Evolutionary conservation across 495 filamentous ascomycete genomes (phyloP), one percentile per base, ranked within the genome.

Genomic region (Penicillium taxi): DNA sequence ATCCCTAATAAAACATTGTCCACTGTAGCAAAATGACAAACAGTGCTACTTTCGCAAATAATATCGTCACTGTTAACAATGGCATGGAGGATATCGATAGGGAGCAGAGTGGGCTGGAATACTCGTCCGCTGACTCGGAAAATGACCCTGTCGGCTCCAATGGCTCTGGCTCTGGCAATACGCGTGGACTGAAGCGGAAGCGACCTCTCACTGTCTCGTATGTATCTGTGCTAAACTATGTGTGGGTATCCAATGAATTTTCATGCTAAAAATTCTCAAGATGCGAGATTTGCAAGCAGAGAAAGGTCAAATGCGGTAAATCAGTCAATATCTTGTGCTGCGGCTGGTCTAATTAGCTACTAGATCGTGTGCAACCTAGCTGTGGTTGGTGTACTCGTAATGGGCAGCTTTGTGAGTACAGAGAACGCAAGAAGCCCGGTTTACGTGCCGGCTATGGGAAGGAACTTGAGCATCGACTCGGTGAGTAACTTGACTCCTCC

Each of bases 371-470:
- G 7, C 84, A 88, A 39, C 87, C 87, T 6, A 78, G 77, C 39
- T 94, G 87, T 59, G 87, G 87, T 28, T 93, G 87, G 86, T 94
- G 87, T 52, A 70, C 69, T 47, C 78, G 84, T 37, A 93, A 93
- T 56, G 73, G 73, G 5, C 80, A 84, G 26, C 25, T 66, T 17
- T 91, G 85, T 63, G 82, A 88, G 55, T 91, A 91, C 59, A 86
- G 80, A 53, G 83, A 86, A 50, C 73, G 85, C 13, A 90, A 87
- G 64, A 90, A 90, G 56, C 85, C 85, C 14, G 85, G 84, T 1
- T 63, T 90, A 31, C 66, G 85, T 40, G 87, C 87, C 32, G 87
- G 87, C 1, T 94, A 93, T 56, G 87, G 87, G 1, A 73, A 87
- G 37, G 87, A 94, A 60, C 63, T 94, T 25, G 87, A 94, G 55